Percentiles rank a stretch among this genome's conserved stretches.
These are phyloP conservation scores for Helichrysum umbraculigerum DNA, from an alignment of 129 eudicot genomes.

Conservation along the genomic window DNA sequence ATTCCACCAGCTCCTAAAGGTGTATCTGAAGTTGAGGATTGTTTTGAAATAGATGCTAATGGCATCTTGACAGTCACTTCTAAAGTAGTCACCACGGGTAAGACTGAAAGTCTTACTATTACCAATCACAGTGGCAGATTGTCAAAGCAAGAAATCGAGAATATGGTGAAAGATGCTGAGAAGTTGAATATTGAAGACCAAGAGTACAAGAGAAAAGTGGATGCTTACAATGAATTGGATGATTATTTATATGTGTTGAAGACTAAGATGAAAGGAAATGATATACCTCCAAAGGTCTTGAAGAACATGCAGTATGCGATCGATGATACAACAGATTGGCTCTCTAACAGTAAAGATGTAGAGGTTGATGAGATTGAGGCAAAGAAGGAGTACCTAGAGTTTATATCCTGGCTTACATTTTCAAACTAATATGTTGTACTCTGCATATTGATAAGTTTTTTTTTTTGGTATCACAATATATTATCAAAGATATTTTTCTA, in stretches of 20 bases:
- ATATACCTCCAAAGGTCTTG: not conserved
- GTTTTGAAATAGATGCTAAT: too few relatives aligned
- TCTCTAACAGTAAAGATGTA: not conserved
- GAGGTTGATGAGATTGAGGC: not conserved
- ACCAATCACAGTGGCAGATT: slow-evolving; percentile 9
- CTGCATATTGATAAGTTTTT: too few relatives aligned
- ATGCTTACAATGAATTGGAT: not conserved
- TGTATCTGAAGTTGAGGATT: too few relatives aligned
- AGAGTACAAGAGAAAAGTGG: slow-evolving; percentile 14
- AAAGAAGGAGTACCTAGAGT: not conserved
- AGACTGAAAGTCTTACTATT: not conserved
- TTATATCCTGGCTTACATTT: too few relatives aligned
- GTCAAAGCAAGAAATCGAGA: slow-evolving; percentile 3
- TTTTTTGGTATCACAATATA: too few relatives aligned
- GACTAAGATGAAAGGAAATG: not conserved
- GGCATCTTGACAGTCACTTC: not conserved
- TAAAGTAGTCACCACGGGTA: slow-evolving; percentile 10
- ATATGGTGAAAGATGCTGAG: slow-evolving; percentile 8
- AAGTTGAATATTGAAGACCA: slow-evolving; percentile 7
- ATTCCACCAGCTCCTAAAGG: too few relatives aligned
- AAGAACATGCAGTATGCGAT: not conserved
- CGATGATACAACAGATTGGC: not conserved
- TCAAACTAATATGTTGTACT: too few relatives aligned
- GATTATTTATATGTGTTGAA: not conserved
- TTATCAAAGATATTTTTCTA: too few relatives aligned